phyloP scores from a whole-genome alignment of 495 filamentous ascomycete species.

The Polyplosphaeria fusca region DNA sequence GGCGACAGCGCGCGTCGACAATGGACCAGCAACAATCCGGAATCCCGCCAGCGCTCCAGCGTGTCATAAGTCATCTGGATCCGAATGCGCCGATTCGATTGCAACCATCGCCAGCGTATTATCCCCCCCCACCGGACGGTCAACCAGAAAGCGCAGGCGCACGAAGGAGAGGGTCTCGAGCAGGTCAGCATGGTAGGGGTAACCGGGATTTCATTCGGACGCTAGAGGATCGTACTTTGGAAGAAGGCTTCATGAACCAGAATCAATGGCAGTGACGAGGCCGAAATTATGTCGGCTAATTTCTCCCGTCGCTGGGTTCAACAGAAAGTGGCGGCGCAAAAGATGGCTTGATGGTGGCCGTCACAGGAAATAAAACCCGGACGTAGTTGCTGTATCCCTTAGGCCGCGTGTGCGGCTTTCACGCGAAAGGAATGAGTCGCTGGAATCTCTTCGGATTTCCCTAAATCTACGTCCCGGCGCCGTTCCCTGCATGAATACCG shows the following conservation, averaged over 20 bases:
- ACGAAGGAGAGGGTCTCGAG: constrained; percentile 73
- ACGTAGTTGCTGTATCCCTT: no score
- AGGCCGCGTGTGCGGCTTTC: no score
- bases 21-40: constrained; percentile 91
- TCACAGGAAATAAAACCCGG: no score
- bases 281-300: no score
- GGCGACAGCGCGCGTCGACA: constrained; percentile 87
- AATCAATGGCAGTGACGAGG: constrained; percentile 59
- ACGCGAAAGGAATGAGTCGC: no score
- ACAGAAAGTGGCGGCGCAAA: no score
- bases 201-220: constrained; percentile 91
- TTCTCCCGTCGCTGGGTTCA: no score
- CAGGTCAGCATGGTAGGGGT: constrained; percentile 52
- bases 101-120: constrained; percentile 96
- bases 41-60: constrained; percentile 86
- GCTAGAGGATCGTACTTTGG: constrained; percentile 87
- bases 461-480: background rate
- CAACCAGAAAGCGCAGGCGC: constrained; percentile 61
- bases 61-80: constrained; percentile 95
- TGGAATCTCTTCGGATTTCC: background rate
- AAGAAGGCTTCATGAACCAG: constrained; percentile 73
- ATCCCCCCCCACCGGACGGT: constrained; percentile 90
- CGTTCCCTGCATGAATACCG: background rate
- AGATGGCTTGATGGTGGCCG: no score
- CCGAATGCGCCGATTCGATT: constrained; percentile 90